These are phyloP conservation scores for Xylaria telfairii DNA, from an alignment of 495 filamentous ascomycete genomes.

Conservation along the genomic window DNA sequence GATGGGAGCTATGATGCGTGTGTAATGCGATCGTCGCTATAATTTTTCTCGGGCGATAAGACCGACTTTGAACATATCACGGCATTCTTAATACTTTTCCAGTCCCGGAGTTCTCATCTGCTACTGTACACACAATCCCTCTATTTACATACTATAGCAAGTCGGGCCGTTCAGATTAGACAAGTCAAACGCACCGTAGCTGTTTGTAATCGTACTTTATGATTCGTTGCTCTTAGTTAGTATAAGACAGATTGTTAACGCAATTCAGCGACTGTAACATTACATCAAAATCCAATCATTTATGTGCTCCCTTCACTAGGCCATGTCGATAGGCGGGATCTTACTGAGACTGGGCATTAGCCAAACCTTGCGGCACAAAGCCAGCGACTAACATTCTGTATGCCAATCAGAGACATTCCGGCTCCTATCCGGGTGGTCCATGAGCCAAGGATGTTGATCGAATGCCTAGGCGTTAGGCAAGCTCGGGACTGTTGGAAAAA, in stretches of 20 bases:
- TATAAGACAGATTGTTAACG: background rate
- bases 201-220: background rate
- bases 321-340: constrained; percentile 1
- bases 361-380: background rate
- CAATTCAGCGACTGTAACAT: background rate
- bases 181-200: background rate
- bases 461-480: background rate
- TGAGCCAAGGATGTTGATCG: background rate
- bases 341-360: constrained; percentile 11
- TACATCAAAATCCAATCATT: constrained; percentile 25
- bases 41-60: background rate
- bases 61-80: background rate
- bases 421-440: no score
- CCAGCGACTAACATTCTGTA: background rate
- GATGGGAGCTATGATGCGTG: no score
- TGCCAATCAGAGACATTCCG: background rate
- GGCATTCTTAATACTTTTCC: background rate
- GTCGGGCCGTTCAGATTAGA: constrained; percentile 4
- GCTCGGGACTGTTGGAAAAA: background rate
- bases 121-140: background rate
- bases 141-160: background rate
- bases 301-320: background rate
- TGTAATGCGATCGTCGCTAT: constrained; percentile 15
- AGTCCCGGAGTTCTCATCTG: background rate
- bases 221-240: background rate